Conservation (phyloP, 108 stramenopile genomes). For the Schizochytrium sp. region DNA sequence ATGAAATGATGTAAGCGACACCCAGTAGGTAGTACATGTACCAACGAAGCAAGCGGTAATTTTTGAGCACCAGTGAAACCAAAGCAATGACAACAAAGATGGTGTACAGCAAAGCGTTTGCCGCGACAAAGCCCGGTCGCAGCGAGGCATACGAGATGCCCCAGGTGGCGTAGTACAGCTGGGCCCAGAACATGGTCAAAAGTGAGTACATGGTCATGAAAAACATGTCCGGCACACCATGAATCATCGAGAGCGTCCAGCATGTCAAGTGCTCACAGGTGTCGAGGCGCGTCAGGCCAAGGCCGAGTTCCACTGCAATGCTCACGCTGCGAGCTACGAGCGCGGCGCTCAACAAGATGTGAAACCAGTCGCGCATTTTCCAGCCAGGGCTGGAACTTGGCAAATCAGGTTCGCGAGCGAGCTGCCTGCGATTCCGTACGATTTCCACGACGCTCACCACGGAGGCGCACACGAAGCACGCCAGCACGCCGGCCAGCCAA, state of each 20-base stretch:
- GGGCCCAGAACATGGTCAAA: slow-evolving; percentile 16
- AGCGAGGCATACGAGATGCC: slow-evolving; percentile 9
- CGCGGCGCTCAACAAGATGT: not conserved
- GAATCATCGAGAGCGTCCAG: not conserved
- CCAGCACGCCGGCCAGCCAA: not conserved
- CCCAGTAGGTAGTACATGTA: not conserved
- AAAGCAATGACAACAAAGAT: not conserved
- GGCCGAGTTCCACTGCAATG: not conserved
- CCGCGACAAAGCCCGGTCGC: not conserved
- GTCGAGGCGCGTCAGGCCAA: not conserved
- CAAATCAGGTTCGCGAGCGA: not conserved
- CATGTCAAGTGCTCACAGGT: not conserved
- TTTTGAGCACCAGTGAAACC: not conserved
- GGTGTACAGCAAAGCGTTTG: not conserved
- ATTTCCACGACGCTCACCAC: not conserved
- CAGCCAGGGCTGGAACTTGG: not conserved
- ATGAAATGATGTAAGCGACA: not conserved
- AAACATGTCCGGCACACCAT: not conserved
- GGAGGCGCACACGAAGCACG: not conserved
- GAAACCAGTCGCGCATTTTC: not conserved
- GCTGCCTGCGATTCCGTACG: not conserved
- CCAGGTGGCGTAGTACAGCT: slow-evolving; percentile 3
- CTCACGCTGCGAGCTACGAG: not conserved
- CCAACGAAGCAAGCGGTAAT: not conserved
- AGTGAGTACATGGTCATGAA: slow-evolving; percentile 11